These are phyloP conservation scores for Zoysia japonica DNA, from an alignment of 176 grass and related monocot genomes.

Conservation along the genomic window DNA sequence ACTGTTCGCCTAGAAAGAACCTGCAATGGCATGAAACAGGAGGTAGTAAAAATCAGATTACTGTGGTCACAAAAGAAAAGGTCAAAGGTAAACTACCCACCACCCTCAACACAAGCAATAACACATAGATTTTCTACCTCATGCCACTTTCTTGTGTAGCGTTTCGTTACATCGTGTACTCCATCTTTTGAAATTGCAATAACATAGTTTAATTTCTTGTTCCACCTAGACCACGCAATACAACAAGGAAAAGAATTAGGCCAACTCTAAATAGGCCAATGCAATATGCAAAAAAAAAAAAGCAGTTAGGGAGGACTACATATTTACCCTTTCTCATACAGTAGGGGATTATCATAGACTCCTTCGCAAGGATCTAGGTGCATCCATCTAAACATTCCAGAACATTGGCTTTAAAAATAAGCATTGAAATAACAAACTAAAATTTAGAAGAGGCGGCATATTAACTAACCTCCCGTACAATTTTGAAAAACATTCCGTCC, in stretches of 20 bases:
- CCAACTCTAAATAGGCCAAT: conserved; percentile 24
- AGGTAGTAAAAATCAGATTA: conserved; percentile 9
- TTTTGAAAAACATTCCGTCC: conserved; percentile 91
- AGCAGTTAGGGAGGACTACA: conserved; percentile 10
- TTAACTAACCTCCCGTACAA: conserved; percentile 73
- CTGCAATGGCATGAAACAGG: conserved; percentile 44
- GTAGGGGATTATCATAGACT: conserved; percentile 83
- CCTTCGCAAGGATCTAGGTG: conserved; percentile 99
- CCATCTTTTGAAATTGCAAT: conserved; percentile 91
- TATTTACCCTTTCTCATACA: conserved; percentile 91
- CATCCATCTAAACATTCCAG: conserved; percentile 86
- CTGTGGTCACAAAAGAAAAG: neutral
- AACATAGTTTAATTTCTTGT: conserved; percentile 86
- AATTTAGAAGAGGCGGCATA: conserved; percentile 18
- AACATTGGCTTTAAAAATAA: conserved; percentile 36
- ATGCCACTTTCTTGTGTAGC: conserved; percentile 93
- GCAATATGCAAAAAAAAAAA: conserved; percentile 30
- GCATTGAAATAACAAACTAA: conserved; percentile 27
- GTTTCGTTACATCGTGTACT: conserved; percentile 81
- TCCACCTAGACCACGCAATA: conserved; percentile 68
- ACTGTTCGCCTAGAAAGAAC: conserved; percentile 78
- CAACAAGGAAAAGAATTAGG: conserved; percentile 32
- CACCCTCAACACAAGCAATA: neutral
- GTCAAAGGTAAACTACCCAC: neutral
- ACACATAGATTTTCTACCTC: conserved; percentile 55